Evolutionary conservation across 1,139 yeast genomes (phyloP), one percentile per base, ranked within the genome.

Genomic region (Scheffersomyces quercinus): DNA sequence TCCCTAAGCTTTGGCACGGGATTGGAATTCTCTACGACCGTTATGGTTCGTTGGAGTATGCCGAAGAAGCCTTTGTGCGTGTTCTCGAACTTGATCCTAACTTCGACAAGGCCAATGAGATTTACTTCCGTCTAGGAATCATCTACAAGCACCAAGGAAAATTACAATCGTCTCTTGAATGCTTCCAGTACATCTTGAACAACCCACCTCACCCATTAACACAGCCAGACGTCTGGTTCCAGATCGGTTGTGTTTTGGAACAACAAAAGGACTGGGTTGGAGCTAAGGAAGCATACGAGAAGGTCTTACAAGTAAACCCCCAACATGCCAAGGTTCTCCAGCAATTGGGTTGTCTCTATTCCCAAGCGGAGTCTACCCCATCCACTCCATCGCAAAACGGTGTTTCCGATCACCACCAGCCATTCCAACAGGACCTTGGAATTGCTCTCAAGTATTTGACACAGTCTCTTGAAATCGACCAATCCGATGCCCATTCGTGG

Each of bases 181-280:
- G 98, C 63, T 93, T 93, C 75, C 86, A 89, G 62, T 93, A 91
- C 65, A 93, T 93, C 52, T 70, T 93, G 54, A 77, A 84, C 45
- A 87, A 85, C 64, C 99, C 99, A 1, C 99, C 99, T 1, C 86
- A 88, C 43, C 99, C 99, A 1, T 73, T 93, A 53, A 91, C 97
- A 36, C 97, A 90, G 62, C 91, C 96, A 38, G 99, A 93, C 62
- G 95, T 93, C 44, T 93, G 98, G 98, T 93, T 93, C 72, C 99
- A 93, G 67, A 87, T 93, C 53, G 99, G 99, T 38, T 87, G 90
- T 34, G 98, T 93, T 1, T 79, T 93, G 58, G 99, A 93, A 64
- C 96, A 88, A 60, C 95, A 88, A 67, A 85, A 90, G 61, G 96
- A 91, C 62, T 91, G 88, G 79, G 81, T 77, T 49, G 88, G 91